Conservation (phyloP, 805 yeast genomes). For the Candida schatavii region DNA sequence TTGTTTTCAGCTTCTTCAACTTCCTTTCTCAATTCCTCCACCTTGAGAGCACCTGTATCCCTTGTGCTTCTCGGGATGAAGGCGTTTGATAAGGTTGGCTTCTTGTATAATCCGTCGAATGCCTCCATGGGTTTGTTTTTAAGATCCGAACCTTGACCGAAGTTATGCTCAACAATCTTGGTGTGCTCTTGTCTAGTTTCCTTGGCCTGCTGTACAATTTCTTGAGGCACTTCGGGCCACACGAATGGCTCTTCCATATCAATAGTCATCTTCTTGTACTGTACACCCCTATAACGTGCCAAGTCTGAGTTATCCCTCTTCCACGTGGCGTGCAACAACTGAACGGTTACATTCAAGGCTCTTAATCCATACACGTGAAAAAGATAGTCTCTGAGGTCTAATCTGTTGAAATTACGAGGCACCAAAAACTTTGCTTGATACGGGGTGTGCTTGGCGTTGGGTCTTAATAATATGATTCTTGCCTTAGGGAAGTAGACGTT, state of each 20-base stretch:
- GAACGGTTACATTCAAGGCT: slow-evolving; percentile 85
- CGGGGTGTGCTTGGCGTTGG: slow-evolving; percentile 96
- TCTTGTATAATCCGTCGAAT: slow-evolving; percentile 66
- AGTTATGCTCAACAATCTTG: slow-evolving; percentile 50
- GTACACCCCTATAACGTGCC: slow-evolving; percentile 75
- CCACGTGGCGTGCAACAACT: slow-evolving; percentile 71
- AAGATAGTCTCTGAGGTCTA: slow-evolving; percentile 91
- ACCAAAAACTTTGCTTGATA: slow-evolving; percentile 95
- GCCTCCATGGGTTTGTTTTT: slow-evolving; percentile 62
- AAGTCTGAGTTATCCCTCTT: slow-evolving; percentile 49
- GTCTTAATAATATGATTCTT: slow-evolving; percentile 73
- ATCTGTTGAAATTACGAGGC: slow-evolving; percentile 88
- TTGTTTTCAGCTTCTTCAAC: slow-evolving; percentile 25
- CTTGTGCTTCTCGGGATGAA: slow-evolving; percentile 30
- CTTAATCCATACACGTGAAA: slow-evolving; percentile 88
- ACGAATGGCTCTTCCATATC: slow-evolving; percentile 94
- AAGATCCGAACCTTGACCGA: slow-evolving; percentile 60
- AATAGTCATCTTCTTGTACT: slow-evolving; percentile 92
- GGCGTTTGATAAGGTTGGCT: slow-evolving; percentile 38
- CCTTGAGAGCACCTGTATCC: slow-evolving; percentile 20
- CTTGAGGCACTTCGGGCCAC: slow-evolving; percentile 73
- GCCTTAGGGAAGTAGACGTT: slow-evolving; percentile 84
- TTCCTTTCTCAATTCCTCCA: slow-evolving; percentile 17
- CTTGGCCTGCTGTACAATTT: slow-evolving; percentile 25
- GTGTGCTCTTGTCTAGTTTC: slow-evolving; percentile 47